These are phyloP conservation scores for Coemansia sp. DNA, from an alignment of 192 early-diverging fungal species.

Conservation along the genomic window DNA sequence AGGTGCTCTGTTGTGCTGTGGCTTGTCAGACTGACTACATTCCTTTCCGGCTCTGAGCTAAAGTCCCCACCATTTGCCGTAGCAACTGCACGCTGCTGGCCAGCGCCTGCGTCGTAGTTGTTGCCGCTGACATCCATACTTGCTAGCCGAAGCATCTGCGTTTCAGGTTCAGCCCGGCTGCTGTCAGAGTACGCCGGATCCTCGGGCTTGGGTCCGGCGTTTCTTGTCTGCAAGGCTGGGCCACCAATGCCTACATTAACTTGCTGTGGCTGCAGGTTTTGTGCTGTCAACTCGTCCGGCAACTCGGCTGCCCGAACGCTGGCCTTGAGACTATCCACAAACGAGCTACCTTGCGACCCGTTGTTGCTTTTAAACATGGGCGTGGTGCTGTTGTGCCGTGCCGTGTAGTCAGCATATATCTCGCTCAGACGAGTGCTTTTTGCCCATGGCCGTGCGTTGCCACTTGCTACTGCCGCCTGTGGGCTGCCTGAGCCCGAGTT, in stretches of 20 bases:
- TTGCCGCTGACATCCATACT: too few relatives aligned
- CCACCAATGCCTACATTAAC: too few relatives aligned
- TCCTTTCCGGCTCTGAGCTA: too few relatives aligned
- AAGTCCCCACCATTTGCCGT: too few relatives aligned
- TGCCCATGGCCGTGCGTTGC: slow-evolving; percentile 33
- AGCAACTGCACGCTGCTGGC: too few relatives aligned
- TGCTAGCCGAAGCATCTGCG: too few relatives aligned
- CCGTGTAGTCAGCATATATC: slow-evolving; percentile 55
- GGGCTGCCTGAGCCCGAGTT: slow-evolving; percentile 15
- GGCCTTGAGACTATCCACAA: slow-evolving; percentile 45
- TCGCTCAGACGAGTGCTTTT: slow-evolving; percentile 56
- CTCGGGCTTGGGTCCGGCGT: background rate
- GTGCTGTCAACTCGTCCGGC: slow-evolving; percentile 21
- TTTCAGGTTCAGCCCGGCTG: background rate
- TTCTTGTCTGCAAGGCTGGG: background rate
- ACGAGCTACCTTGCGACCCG: slow-evolving; percentile 28
- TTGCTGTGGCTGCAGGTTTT: too few relatives aligned
- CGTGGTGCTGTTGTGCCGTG: slow-evolving; percentile 45
- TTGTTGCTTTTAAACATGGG: slow-evolving; percentile 38
- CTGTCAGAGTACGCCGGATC: background rate
- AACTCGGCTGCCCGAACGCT: slow-evolving; percentile 33
- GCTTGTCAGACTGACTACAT: slow-evolving; percentile 9
- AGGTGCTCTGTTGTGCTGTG: slow-evolving; percentile 31
- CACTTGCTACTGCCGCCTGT: background rate
- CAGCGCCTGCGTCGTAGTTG: too few relatives aligned